Base-by-base conservation (phyloP, 2,329 filamentous ascomycete genomes). In the Fusarium veterinarium region DNA sequence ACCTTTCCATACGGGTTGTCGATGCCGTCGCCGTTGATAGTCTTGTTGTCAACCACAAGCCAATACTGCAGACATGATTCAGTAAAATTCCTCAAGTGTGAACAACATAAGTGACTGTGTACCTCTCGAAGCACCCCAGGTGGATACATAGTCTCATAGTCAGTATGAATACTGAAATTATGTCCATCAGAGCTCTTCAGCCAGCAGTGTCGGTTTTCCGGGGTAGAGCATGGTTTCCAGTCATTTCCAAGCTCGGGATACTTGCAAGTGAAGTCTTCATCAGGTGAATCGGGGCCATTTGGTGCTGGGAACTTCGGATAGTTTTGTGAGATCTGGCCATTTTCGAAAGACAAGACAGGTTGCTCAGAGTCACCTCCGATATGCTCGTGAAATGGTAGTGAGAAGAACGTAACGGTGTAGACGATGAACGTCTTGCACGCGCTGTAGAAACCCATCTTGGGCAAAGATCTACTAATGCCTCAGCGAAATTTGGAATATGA, bases 101-200 rank as follows among this genome's bases (percentile, higher is more conserved):
- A 28, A 12, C 14, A 17, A 23, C 5, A 17, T 14, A 11, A 13
- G 5, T 20, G 19, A 13, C 7, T 28, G 6, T 35, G 17, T 33
- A 65, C 49, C 63, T 66, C 60, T 38, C 63, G 45, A 20, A 65
- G 42, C 5, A 65, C 25, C 23, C 63, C 63, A 12, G 53, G 49
- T 0, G 63, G 63, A 17, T 38, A 58, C 10, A 65, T 46, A 33
- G 40, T 48, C 42, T 65, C 63, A n/a, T 65, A 66, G 7, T 65
- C 48, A 38, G 63, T 58, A n/a, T 48, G 9, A 23, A 66, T 58
- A 10, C 53, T 20, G 4, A 65, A 66, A 7, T 48, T 55, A 13
- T 66, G 60, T 8, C 37, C 60, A 38, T 38, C 30, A 1, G 60
- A 62, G 7, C 60, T 52, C 25, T 42, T 65, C 9, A 66, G 30